A percentile compares a stretch with the other conserved stretches of the same genome.
Evolutionary conservation across 192 early-diverging fungal genomes (phyloP).

Genomic region (Coemansia sp.): DNA sequence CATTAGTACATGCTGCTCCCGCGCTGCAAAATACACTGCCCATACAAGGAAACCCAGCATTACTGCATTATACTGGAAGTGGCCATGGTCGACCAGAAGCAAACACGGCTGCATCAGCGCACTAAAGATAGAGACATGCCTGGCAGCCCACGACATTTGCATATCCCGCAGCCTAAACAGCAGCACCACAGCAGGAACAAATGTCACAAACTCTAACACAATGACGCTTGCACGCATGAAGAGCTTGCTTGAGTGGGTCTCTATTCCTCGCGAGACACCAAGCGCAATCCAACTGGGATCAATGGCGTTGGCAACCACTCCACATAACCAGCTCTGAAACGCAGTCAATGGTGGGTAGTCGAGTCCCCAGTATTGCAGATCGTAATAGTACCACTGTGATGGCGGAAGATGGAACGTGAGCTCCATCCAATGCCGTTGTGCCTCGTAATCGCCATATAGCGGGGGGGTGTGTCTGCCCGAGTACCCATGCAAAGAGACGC

Average conservation of each 20-base stretch:
- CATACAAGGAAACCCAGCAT: constrained; percentile 93
- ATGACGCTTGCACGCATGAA: constrained; percentile 89
- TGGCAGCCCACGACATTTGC: constrained; percentile 21
- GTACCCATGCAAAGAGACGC: constrained; percentile 66
- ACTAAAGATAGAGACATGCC: constrained; percentile 56
- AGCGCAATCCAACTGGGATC: constrained; percentile 85
- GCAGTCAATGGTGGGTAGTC: constrained; percentile 98
- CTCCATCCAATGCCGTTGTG: constrained; percentile 99
- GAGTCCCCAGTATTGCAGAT: constrained; percentile 89
- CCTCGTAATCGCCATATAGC: constrained; percentile 93
- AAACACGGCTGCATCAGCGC: constrained; percentile 82
- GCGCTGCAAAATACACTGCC: constrained; percentile 67
- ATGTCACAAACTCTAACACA: constrained; percentile 71
- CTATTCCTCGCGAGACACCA: constrained; percentile 80
- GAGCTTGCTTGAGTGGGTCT: constrained; percentile 69
- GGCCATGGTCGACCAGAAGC: constrained; percentile 93
- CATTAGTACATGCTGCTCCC: constrained; percentile 65
- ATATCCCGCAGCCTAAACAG: constrained; percentile 53
- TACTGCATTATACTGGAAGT: constrained; percentile 96
- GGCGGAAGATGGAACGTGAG: constrained; percentile 78
- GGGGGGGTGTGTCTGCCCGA: constrained; percentile 77
- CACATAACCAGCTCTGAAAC: constrained; percentile 87
- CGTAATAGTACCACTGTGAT: constrained; percentile 85
- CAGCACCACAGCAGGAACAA: constrained; percentile 71
- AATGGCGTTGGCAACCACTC: constrained; percentile 67